These are phyloP conservation scores for Leishmania martiniquensis DNA, from an alignment of 208 protist genomes.

Conservation along the genomic window DNA sequence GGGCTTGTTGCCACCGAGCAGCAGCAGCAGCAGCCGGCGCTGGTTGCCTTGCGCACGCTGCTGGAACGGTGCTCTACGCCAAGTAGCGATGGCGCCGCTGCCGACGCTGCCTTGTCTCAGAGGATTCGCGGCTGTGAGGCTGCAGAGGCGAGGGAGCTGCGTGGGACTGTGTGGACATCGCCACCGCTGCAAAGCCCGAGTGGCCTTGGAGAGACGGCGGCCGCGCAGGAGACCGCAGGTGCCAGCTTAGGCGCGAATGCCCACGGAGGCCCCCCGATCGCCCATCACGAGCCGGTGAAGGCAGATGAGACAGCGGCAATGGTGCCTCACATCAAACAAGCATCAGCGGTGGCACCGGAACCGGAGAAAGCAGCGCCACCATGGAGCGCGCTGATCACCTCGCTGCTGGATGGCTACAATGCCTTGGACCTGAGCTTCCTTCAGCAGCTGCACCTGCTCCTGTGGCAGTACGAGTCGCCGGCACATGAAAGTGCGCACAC, in stretches of 20 bases:
- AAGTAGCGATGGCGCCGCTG: not conserved
- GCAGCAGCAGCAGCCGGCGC: constrained; percentile 3
- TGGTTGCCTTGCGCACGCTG: constrained; percentile 10
- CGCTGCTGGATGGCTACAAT: constrained; percentile 10
- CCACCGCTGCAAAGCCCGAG: not conserved
- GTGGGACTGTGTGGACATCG: not conserved
- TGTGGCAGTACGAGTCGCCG: constrained; percentile 21
- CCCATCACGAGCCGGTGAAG: not conserved
- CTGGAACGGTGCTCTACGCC: not conserved
- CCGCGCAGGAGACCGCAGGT: not conserved
- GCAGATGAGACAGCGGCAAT: not conserved
- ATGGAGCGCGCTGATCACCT: constrained; percentile 19
- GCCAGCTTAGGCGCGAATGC: not conserved
- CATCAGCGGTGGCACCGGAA: not conserved
- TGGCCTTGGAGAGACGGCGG: not conserved
- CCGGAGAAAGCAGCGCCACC: not conserved
- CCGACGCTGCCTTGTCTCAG: not conserved
- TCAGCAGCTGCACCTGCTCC: constrained; percentile 13
- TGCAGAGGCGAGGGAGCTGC: not conserved
- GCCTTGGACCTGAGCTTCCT: constrained; percentile 16
- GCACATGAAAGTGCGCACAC: not conserved
- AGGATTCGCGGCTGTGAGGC: not conserved
- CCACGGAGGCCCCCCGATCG: not conserved
- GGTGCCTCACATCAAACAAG: not conserved
- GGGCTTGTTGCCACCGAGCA: not conserved